phyloP scores from a whole-genome alignment of 441 rosid genomes.

The Bocquillonia castaneifolia region DNA sequence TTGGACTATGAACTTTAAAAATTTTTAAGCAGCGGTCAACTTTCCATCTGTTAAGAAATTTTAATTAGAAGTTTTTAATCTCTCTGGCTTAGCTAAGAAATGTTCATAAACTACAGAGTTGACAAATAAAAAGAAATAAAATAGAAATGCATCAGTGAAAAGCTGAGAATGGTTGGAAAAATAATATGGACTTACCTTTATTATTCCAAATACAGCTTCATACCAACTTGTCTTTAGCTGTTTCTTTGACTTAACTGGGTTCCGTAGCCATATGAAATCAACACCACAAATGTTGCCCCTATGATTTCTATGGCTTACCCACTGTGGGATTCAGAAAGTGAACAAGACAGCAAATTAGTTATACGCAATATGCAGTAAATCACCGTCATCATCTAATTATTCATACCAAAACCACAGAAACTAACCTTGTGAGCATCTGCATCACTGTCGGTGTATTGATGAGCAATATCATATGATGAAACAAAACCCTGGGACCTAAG shows the following conservation, averaged over 20 bases:
- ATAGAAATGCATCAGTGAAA: not conserved
- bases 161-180: not conserved
- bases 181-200: slow-evolving; percentile 50
- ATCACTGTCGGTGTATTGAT: slow-evolving; percentile 69
- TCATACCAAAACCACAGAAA: slow-evolving; percentile 14
- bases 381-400: not conserved
- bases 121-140: not conserved
- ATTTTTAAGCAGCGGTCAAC: no score
- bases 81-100: not conserved
- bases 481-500: slow-evolving; percentile 86
- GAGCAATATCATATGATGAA: slow-evolving; percentile 88
- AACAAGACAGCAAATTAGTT: not conserved
- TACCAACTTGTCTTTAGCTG: slow-evolving; percentile 71
- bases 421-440: slow-evolving; percentile 82
- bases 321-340: slow-evolving; percentile 38
- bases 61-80: not conserved
- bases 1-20: not conserved
- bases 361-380: not conserved
- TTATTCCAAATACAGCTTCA: slow-evolving; percentile 72
- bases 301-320: slow-evolving; percentile 94
- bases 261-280: slow-evolving; percentile 92
- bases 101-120: not conserved
- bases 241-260: slow-evolving; percentile 57
- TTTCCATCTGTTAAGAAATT: no score
- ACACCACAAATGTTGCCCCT: slow-evolving; percentile 93